Conservation (phyloP, 2,329 filamentous ascomycete genomes). For the Malbranchea zuffiana region DNA sequence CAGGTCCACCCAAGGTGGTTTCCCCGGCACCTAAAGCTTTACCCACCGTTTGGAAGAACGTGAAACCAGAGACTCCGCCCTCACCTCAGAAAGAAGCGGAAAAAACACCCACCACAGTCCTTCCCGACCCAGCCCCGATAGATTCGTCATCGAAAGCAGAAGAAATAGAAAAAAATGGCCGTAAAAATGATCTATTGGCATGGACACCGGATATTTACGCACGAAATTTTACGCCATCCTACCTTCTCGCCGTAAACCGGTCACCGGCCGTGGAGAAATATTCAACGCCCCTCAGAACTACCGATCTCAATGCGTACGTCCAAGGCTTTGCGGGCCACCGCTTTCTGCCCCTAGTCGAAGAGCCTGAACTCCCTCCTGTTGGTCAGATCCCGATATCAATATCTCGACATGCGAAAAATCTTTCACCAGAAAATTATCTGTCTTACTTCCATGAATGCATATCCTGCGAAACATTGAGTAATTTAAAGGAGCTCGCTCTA, state of each 20-base stretch:
- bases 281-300: slow-evolving; percentile 13
- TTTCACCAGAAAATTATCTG: slow-evolving; percentile 13
- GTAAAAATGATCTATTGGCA: no score
- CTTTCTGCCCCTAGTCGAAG: slow-evolving; percentile 14
- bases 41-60: no score
- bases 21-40: no score
- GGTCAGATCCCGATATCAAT: slow-evolving; percentile 8
- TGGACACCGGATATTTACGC: slow-evolving; percentile 19
- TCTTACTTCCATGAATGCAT: slow-evolving; percentile 20
- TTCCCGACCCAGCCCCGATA: no score
- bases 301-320: slow-evolving; percentile 18
- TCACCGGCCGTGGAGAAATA: slow-evolving; percentile 16
- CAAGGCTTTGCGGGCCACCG: slow-evolving; percentile 15
- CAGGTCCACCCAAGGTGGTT: no score
- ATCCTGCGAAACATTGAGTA: slow-evolving; percentile 17
- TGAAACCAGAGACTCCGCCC: no score
- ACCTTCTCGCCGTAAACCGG: slow-evolving; percentile 20
- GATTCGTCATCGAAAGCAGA: no score
- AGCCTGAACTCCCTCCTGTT: slow-evolving; percentile 12
- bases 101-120: no score
- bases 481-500: slow-evolving; percentile 14
- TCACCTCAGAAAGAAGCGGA: no score
- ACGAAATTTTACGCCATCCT: slow-evolving; percentile 17
- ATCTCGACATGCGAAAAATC: slow-evolving; percentile 10
- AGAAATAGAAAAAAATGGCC: no score